These are phyloP conservation scores for Huntiella savannae DNA, from an alignment of 2,329 filamentous ascomycete species.

Conservation along the genomic window DNA sequence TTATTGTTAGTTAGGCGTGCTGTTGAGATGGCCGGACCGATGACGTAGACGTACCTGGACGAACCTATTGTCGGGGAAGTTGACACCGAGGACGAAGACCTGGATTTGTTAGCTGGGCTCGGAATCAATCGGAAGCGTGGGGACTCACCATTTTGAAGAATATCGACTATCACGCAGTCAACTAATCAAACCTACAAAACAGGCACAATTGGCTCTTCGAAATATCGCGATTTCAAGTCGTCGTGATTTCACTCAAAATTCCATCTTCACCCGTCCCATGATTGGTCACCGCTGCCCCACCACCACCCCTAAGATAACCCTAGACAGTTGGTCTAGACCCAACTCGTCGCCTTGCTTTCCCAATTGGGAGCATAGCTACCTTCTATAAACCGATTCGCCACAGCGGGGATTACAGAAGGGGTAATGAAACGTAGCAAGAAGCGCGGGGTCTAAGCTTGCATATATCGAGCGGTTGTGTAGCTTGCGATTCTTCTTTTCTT, in stretches of 20 bases:
- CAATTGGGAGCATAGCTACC: too few relatives aligned
- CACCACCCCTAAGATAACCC: too few relatives aligned
- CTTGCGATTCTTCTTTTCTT: conserved; percentile 4
- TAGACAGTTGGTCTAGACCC: too few relatives aligned
- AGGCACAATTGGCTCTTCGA: not conserved
- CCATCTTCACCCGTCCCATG: too few relatives aligned
- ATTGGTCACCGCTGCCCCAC: too few relatives aligned
- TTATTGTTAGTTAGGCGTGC: not conserved
- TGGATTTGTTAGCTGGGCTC: conserved; percentile 17
- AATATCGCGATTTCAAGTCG: too few relatives aligned
- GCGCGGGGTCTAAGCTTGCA: conserved; percentile 5
- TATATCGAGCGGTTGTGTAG: conserved; percentile 11
- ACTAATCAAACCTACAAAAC: not conserved
- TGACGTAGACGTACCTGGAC: conserved; percentile 46
- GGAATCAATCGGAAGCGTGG: not conserved
- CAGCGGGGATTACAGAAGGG: too few relatives aligned
- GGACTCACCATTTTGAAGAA: conserved; percentile 8
- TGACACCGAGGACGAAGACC: conserved; percentile 75
- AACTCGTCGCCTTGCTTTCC: too few relatives aligned
- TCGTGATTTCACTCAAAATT: too few relatives aligned
- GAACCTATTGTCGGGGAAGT: conserved; percentile 66
- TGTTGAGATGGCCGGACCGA: not conserved
- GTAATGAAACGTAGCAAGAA: conserved; percentile 11
- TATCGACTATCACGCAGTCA: not conserved
- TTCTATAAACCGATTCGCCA: too few relatives aligned